These are phyloP conservation scores for Alternaria rosae DNA, from an alignment of 2,329 filamentous ascomycete genomes.

Conservation along the genomic window DNA sequence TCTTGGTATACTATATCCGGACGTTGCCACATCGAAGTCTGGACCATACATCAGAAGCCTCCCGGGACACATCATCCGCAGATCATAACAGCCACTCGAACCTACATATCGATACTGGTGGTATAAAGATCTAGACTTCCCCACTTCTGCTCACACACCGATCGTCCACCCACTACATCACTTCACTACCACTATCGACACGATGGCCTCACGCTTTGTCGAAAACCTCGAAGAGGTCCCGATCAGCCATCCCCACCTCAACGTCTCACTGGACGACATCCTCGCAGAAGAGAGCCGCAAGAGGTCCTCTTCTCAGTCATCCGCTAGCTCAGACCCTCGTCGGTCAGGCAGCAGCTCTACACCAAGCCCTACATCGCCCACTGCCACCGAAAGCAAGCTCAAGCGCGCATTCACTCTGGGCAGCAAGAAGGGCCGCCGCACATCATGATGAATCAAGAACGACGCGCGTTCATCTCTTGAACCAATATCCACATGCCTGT, in stretches of 20 bases:
- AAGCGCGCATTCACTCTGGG: slow-evolving; percentile 41
- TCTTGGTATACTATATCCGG: slow-evolving; percentile 4
- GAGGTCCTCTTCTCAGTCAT: slow-evolving; percentile 44
- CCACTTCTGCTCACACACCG: background rate
- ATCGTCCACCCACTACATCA: slow-evolving; percentile 1
- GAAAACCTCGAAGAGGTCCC: slow-evolving; percentile 50
- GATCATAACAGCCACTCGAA: slow-evolving; percentile 21
- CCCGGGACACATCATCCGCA: slow-evolving; percentile 2
- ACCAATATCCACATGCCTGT: background rate
- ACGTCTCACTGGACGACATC: slow-evolving; percentile 51
- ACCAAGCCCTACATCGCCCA: slow-evolving; percentile 34
- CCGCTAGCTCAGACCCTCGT: slow-evolving; percentile 33
- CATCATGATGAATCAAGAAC: slow-evolving; percentile 1
- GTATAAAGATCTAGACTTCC: slow-evolving; percentile 20
- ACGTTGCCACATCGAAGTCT: slow-evolving; percentile 17
- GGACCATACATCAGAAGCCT: slow-evolving; percentile 5
- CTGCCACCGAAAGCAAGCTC: slow-evolving; percentile 37
- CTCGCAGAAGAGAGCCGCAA: slow-evolving; percentile 49
- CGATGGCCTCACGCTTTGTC: slow-evolving; percentile 49
- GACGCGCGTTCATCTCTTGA: background rate
- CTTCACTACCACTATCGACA: slow-evolving; percentile 8
- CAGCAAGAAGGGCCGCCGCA: slow-evolving; percentile 42
- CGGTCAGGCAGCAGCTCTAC: slow-evolving; percentile 33
- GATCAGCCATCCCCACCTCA: slow-evolving; percentile 49
- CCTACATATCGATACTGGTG: slow-evolving; percentile 4